phyloP scores from a whole-genome alignment of 2,329 filamentous ascomycete genomes.

The Colletotrichum orbiculare region DNA sequence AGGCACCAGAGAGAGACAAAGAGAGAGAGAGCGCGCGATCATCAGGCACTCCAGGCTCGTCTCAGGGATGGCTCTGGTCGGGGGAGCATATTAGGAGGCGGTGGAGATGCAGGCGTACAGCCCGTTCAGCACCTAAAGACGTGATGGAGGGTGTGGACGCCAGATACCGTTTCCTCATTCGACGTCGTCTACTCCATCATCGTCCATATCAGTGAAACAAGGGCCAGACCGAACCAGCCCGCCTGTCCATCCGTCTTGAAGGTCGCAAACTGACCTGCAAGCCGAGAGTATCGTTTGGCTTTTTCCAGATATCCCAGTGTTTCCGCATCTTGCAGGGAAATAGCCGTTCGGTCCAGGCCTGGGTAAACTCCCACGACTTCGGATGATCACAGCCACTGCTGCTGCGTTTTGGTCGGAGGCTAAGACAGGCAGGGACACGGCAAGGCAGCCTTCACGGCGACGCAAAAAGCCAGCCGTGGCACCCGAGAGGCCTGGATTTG shows the following conservation, averaged over 20 bases:
- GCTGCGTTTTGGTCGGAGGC: too few species aligned
- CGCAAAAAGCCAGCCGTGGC: neutral
- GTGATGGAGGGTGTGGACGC: constrained; percentile 29
- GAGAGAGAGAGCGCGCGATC: constrained; percentile 6
- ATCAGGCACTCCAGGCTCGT: constrained; percentile 36
- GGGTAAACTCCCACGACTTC: too few species aligned
- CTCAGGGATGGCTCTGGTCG: constrained; percentile 28
- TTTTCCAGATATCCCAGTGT: constrained; percentile 9
- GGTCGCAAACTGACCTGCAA: constrained; percentile 32
- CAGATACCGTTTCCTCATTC: constrained; percentile 35
- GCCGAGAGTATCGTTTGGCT: constrained; percentile 14
- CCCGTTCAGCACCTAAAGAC: constrained; percentile 23
- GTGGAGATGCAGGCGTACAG: constrained; percentile 34
- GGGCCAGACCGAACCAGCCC: constrained; percentile 29
- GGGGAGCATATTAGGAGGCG: constrained; percentile 21
- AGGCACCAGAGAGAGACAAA: constrained; percentile 21
- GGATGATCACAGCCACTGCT: too few species aligned
- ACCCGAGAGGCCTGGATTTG: neutral
- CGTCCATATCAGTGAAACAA: constrained; percentile 36
- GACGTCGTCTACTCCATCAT: constrained; percentile 13
- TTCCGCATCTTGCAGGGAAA: neutral
- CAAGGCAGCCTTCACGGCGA: neutral
- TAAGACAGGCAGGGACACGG: neutral
- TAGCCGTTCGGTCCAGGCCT: too few species aligned
- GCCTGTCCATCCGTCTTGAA: constrained; percentile 24